phyloP scores from a whole-genome alignment of 192 early-diverging fungal species.

The Chytriomyces sp. region DNA sequence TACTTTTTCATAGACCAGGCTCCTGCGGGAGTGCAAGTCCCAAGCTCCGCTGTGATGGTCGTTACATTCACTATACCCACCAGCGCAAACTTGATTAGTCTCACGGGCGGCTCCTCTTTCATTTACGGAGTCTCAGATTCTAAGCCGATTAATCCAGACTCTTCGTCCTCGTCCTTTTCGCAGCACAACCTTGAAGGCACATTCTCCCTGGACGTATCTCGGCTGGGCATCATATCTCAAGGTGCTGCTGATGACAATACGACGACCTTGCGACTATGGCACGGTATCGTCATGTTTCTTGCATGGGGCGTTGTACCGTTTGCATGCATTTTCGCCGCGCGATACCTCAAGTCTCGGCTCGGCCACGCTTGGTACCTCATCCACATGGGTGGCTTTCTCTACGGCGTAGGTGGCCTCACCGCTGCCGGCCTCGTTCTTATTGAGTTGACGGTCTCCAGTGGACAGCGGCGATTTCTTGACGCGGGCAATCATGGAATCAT shows the following conservation, averaged over 20 bases:
- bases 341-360: constrained; percentile 38
- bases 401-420: constrained; percentile 14
- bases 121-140: neutral
- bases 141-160: neutral
- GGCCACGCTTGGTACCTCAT: constrained; percentile 39
- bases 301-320: constrained; percentile 38
- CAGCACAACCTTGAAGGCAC: neutral
- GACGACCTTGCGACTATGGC: constrained; percentile 19
- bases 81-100: neutral
- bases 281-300: constrained; percentile 36
- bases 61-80: neutral
- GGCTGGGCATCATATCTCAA: neutral
- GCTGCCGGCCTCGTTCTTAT: constrained; percentile 28
- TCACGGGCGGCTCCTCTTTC: neutral
- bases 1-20: neutral
- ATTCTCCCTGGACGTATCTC: neutral
- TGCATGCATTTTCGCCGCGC: constrained; percentile 41
- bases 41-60: neutral
- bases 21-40: neutral
- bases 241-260: neutral
- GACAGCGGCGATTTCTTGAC: constrained; percentile 1
- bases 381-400: constrained; percentile 38
- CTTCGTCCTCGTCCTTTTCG: neutral
- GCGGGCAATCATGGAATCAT: constrained; percentile 5
- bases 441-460: constrained; percentile 4